Base-by-base conservation (phyloP, 2,329 filamentous ascomycete species). In the Ophiostoma piceae region DNA sequence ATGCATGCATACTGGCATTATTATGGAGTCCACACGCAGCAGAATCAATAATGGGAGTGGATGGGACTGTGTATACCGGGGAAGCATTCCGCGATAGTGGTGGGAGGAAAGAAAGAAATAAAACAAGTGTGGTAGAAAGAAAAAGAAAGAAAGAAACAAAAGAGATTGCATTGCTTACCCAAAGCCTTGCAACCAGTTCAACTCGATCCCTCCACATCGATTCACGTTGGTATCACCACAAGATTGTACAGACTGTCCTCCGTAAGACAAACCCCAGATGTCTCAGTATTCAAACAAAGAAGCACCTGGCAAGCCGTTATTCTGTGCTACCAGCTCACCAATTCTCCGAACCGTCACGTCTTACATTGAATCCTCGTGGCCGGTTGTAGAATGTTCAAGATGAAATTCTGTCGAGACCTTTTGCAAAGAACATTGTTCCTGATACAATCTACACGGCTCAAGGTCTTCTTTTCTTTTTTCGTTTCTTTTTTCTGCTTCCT, bases 331-430 rank as follows among this genome's bases (percentile, higher is more conserved):
- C 51, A 57, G n/a, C 26, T 57, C 51, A 29, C 51, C 51, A 26
- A 57, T 57, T 57, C 51, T 57, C 51, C 51, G n/a, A 57, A 29
- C n/a, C n/a, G 51, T 26, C 51, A 22, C 51, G 51, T 57, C 51
- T 29, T 26, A 26, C 51, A 26, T 26, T 2, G 14, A 57, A 57
- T 26, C n/a, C 51, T 57, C 51, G 16, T 57, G 51, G 12, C n/a
- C 51, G n/a, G 51, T 22, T 57, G 51, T 22, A 54, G 47, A 54
- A 29, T 29, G 26, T 29, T 29, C 26, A 29, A 29, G 26, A 29
- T 29, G 26, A 29, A 29, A 29, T 29, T 29, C 26, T 29, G 26
- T 51, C 47, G 4, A 9, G 47, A 7, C 5, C 16, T 51, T 51
- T 51, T 19, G 47, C 19, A 7, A 7, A n/a, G 16, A 8, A 19